Evolutionary conservation across 139 green algal species (phyloP), one percentile per base, ranked within the genome.

Genomic region (Closterium sp.): DNA sequence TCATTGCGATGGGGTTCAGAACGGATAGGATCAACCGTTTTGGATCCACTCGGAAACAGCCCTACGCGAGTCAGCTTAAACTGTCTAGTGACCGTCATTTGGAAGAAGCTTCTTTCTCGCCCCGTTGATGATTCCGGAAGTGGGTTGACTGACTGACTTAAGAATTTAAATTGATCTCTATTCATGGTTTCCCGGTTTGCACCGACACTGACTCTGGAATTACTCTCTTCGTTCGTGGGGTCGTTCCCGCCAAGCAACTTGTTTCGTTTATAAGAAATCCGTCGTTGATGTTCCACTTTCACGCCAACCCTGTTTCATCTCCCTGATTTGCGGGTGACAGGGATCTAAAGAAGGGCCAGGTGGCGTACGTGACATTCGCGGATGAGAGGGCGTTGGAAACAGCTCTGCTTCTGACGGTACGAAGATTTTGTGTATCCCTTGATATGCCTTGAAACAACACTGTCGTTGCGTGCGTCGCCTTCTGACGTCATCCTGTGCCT

Each of bases 321-420:
- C 38, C 11, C 38, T 79, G 62, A 6, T 22, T 79, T 13, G 62
- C 62, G 62, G 62, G 19, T 79, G 62, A 24, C 62, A 79, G 62
- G 62, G 62, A 79, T 79, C 62, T 79, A 13, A 79, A 79, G 62
- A 79, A 79, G 62, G 62, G 62, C 62, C 62, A 79, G 62, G 62
- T 79, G 62, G 88, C 88, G 28, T 86, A 70, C n/a, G 88, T 91
- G 32, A 91, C 88, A 10, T 91, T 91, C 88, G n/a, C 29, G 31
- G 88, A 91, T n/a, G 88, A 70, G 32, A 91, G 34, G 87, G 88
- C 88, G 31, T 24, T 91, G 32, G 88, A 91, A 31, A 91, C 88
- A 31, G 88, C 88, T 86, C 88, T 91, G 31, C 88, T 91, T 29
- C 88, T 91, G 19, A 91, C 88, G 28, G 88, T 91, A 79, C 28